Conservation (phyloP, 805 yeast species). For the Ascoidea tarda region DNA sequence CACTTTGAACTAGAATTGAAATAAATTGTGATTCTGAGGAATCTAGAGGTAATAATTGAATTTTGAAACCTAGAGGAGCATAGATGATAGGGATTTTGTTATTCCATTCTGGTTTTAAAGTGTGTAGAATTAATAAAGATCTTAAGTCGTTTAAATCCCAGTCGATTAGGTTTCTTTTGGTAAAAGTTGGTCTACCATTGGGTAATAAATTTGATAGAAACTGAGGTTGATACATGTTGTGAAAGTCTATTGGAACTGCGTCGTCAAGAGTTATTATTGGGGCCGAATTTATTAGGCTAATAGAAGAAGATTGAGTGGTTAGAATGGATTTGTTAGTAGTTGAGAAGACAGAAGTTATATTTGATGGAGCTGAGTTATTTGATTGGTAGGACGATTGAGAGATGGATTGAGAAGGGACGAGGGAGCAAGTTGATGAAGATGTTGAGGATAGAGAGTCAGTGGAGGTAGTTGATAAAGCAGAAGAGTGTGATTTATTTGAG, state of each 20-base stretch:
- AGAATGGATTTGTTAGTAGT: neutral
- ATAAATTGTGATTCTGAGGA: constrained; percentile 34
- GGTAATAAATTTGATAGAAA: constrained; percentile 30
- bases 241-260: constrained; percentile 36
- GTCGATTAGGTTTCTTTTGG: constrained; percentile 46
- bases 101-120: constrained; percentile 40
- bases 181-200: constrained; percentile 49
- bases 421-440: too few relatives aligned
- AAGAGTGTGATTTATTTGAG: too few relatives aligned
- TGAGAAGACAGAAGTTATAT: neutral
- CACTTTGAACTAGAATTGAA: constrained; percentile 36
- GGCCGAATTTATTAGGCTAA: neutral
- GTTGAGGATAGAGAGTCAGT: too few relatives aligned
- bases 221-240: constrained; percentile 46
- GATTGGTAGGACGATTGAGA: neutral
- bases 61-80: constrained; percentile 23
- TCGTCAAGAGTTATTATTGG: constrained; percentile 24
- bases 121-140: constrained; percentile 41
- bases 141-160: constrained; percentile 65
- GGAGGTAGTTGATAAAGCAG: too few relatives aligned
- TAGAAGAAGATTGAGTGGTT: neutral
- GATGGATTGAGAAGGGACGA: too few relatives aligned
- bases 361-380: neutral
- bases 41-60: constrained; percentile 37
- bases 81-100: constrained; percentile 31